Conservation (phyloP, 2,329 filamentous ascomycete species). For the Cyphellophora europaea region DNA sequence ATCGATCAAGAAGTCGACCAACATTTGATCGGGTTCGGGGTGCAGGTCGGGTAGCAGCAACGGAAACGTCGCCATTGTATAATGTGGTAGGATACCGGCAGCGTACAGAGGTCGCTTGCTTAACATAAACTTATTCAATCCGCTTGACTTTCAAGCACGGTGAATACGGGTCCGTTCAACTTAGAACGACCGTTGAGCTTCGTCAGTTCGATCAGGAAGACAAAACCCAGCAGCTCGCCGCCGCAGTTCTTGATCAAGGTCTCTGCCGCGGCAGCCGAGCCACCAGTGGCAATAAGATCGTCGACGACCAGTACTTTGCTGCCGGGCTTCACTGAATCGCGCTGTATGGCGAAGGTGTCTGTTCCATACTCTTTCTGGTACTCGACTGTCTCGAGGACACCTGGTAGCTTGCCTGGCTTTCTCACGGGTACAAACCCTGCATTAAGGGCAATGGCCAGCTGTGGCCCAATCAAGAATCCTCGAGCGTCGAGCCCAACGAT, state of each 20-base stretch:
- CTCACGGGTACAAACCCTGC: constrained; percentile 86
- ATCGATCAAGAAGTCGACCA: not conserved
- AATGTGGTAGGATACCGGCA: too few species aligned
- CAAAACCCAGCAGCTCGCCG: constrained; percentile 74
- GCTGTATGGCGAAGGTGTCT: constrained; percentile 95
- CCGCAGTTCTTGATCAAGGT: constrained; percentile 78
- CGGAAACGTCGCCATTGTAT: too few species aligned
- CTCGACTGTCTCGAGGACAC: constrained; percentile 71
- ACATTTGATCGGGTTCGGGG: not conserved
- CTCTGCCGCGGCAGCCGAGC: constrained; percentile 80
- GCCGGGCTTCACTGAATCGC: constrained; percentile 70
- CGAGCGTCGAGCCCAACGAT: constrained; percentile 88
- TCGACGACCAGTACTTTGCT: constrained; percentile 91
- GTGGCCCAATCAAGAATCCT: constrained; percentile 90
- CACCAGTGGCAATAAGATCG: constrained; percentile 96
- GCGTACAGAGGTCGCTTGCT: too few species aligned
- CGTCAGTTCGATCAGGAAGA: constrained; percentile 93
- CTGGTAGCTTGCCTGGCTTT: constrained; percentile 93
- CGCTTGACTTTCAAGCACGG: constrained; percentile 61
- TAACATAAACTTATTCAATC: constrained; percentile 7
- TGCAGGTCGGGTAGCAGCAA: too few species aligned
- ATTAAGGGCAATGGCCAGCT: constrained; percentile 71
- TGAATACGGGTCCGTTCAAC: constrained; percentile 73
- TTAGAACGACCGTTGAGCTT: constrained; percentile 88
- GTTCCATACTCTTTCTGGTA: constrained; percentile 95